Evolutionary conservation across 2,329 filamentous ascomycete species (phyloP), one percentile per base, ranked within the genome.

Genomic region (Helminthosporium solani): DNA sequence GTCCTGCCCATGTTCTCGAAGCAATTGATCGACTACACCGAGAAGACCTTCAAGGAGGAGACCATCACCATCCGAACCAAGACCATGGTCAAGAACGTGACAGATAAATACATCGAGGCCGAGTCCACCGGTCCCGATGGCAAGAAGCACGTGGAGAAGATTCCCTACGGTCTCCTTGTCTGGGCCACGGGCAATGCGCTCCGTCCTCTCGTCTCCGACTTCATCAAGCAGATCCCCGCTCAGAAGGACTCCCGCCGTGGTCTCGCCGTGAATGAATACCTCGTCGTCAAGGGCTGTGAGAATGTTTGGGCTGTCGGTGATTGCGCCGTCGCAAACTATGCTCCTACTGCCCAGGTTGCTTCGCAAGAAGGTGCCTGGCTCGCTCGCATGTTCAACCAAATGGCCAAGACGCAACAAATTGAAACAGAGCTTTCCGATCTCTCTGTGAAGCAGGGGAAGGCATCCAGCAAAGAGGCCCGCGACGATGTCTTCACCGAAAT

Each of bases 251-350:
- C 94, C 23, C 87, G 91, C 58, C 90, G 94, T 61, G 94, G 94
- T 70, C 84, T 99, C 39, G 89, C 90, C 45, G 94, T 99, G 54
- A 99, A 99, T 76, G 94, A 99, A 74, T 99, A 96, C 75, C 87
- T 99, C 11, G 94, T 97, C 49, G 94, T 99, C 52, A 95, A 99
- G 75, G 94, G 94, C 46, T 84, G 92, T 39, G 90, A 95, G 67
- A 95, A 97, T 70, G 88, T 99, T 71, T 99, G 94, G 94, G 94
- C 94, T 40, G 86, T 96, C 42, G 94, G 94, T 64, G 94, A 99
- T 78, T 99, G 94, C 71, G 92, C 92, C 44, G 87, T 97, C 40
- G 94, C 94, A 59, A 95, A 95, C 71, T 99, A 99, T 70, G 94
- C 94, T 23, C 94, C 94, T 28, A 99, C 94, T 7, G 94, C 94